A percentile compares a stretch with the other conserved stretches of the same genome.
Evolutionary conservation across 2,329 filamentous ascomycete genomes (phyloP).

Genomic region (Aspergillus uvarum): DNA sequence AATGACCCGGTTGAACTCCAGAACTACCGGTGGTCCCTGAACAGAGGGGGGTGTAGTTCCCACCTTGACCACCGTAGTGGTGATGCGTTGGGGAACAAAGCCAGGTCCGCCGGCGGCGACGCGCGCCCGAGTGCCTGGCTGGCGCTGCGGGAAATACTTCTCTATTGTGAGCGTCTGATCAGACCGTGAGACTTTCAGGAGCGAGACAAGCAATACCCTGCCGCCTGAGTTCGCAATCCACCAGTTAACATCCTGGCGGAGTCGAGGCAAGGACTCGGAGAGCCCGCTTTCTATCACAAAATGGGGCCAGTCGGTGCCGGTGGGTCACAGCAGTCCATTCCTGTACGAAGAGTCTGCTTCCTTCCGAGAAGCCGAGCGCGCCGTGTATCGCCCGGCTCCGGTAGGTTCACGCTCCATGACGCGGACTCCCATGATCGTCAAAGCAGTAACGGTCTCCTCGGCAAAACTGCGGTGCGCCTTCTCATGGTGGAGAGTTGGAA

Average conservation of each 20-base stretch:
- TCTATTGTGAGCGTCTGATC: neutral
- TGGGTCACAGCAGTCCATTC: neutral
- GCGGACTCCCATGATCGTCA: neutral
- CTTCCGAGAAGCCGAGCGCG: neutral
- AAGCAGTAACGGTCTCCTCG: neutral
- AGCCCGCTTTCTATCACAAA: neutral
- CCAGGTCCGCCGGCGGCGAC: no score
- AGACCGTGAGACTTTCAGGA: neutral
- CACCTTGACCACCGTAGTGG: no score
- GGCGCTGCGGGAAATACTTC: neutral
- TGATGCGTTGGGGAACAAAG: no score
- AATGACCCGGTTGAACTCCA: no score
- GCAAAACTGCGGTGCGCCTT: neutral
- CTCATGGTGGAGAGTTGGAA: neutral
- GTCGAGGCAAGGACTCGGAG: neutral
- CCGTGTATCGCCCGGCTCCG: neutral
- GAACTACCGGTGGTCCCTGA: no score
- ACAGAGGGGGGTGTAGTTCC: no score
- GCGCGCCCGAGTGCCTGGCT: neutral
- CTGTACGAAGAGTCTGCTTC: neutral
- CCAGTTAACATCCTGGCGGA: slow-evolving; percentile 1
- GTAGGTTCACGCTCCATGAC: neutral
- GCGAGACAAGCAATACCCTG: neutral
- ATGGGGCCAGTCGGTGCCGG: neutral
- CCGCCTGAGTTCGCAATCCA: neutral